These are phyloP conservation scores for Filosporella fistucella DNA, from an alignment of 495 filamentous ascomycete genomes.

Conservation along the genomic window DNA sequence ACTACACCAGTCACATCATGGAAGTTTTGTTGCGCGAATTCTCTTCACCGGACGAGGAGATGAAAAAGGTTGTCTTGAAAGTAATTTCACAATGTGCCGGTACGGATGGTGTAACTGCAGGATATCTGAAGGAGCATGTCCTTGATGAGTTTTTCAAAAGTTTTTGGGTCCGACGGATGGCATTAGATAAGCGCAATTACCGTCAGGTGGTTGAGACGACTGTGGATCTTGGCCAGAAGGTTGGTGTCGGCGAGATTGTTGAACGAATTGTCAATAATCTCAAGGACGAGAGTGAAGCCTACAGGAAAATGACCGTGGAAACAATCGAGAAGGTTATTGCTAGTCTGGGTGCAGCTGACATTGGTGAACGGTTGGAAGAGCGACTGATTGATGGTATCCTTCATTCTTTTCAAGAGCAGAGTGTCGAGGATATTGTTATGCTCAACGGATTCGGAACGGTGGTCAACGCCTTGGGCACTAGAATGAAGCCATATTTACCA, in stretches of 20 bases:
- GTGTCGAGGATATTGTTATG: slow-evolving; percentile 92
- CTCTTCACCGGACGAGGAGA: slow-evolving; percentile 94
- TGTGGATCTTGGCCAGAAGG: slow-evolving; percentile 95
- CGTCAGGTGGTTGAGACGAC: slow-evolving; percentile 97
- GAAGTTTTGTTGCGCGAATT: slow-evolving; percentile 96
- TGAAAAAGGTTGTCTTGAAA: slow-evolving; percentile 99
- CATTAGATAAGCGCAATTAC: slow-evolving; percentile 94
- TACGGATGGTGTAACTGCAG: slow-evolving; percentile 90
- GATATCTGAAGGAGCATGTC: slow-evolving; percentile 92
- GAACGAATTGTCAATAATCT: slow-evolving; percentile 91
- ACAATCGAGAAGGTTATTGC: slow-evolving; percentile 95
- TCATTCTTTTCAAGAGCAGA: slow-evolving; percentile 97
- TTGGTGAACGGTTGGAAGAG: slow-evolving; percentile 89
- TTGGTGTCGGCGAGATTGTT: slow-evolving; percentile 90
- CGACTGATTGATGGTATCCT: slow-evolving; percentile 94
- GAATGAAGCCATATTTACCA: slow-evolving; percentile 93
- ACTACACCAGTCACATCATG: slow-evolving; percentile 99
- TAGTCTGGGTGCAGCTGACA: slow-evolving; percentile 86
- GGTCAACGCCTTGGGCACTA: slow-evolving; percentile 88
- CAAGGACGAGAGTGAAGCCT: slow-evolving; percentile 97
- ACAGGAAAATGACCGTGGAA: slow-evolving; percentile 98
- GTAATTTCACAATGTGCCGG: slow-evolving; percentile 96
- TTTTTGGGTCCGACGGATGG: slow-evolving; percentile 98
- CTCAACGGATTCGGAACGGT: slow-evolving; percentile 99
- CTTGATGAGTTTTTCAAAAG: slow-evolving; percentile 96